Evolutionary conservation across 2,329 filamentous ascomycete species (phyloP), one percentile per base, ranked within the genome.

Genomic region (Colletotrichum cereale): DNA sequence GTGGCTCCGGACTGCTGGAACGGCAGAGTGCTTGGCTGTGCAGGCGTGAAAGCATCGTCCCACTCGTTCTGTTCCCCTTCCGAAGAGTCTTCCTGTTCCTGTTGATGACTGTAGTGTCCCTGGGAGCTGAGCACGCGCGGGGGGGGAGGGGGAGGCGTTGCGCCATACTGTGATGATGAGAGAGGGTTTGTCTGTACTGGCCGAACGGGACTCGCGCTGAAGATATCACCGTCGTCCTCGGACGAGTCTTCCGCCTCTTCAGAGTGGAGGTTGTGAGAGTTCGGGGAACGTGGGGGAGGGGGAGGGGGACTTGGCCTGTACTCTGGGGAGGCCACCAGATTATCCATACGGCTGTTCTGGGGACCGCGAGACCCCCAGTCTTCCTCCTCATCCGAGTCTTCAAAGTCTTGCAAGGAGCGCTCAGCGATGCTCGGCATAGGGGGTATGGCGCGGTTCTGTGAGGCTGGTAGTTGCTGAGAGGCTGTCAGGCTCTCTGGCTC

Each of bases 361-460:
- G 44, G 44, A 7, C 16, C 18, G 14, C 29, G 40, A 2, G 57
- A 36, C 3, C 40, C 29, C 18, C 29, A 44, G 16, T 42, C 47
- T 18, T 61, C 55, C 2, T 70, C 67, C 11, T 62, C 57, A 12
- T 62, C 67, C 11, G 56, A 62, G 40, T 56, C 50, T 12, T 62
- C 68, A 1, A 68, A 47, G 5, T 31, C 58, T 10, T 53, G 68
- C 2, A 47, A 38, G 10, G 67, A 63, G 21, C 65, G 44, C n/a
- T 71, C 68, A 10, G 58, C 57, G 16, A 71, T 71, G 58, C 68
- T 71, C 21, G 68, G 68, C 52, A 71, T 47, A 2, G 52, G 38
- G 6, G 58, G 52, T 10, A 53, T 38, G 16, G 38, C 24, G 29
- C 65, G 34, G 5, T 38, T 58, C 29, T 68, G 58, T 2, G 50